phyloP scores from a whole-genome alignment of 768 basidiomycete species.

The Amanita inopinata region DNA sequence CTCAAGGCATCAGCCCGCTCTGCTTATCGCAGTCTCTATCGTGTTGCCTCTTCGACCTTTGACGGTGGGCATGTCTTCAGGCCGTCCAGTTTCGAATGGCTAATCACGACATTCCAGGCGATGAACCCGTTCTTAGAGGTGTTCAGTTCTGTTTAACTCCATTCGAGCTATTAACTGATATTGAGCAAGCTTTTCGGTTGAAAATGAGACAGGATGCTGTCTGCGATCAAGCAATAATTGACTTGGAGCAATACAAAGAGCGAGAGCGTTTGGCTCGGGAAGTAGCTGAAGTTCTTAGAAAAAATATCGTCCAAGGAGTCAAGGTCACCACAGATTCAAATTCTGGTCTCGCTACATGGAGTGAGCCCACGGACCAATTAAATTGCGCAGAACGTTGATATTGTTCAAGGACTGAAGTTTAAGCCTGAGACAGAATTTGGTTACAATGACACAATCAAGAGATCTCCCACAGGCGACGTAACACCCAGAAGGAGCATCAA shows the following conservation, averaged over 20 bases:
- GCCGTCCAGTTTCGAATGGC: not conserved
- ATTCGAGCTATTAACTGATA: slow-evolving; percentile 1
- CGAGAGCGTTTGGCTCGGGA: slow-evolving; percentile 56
- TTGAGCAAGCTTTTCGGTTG: slow-evolving; percentile 49
- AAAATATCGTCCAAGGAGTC: slow-evolving; percentile 79
- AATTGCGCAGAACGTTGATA: not conserved
- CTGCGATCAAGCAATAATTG: slow-evolving; percentile 28
- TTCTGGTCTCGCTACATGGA: slow-evolving; percentile 41
- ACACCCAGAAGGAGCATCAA: slow-evolving; percentile 32
- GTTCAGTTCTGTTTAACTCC: not conserved
- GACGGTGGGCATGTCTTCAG: slow-evolving; percentile 29
- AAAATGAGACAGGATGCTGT: slow-evolving; percentile 59
- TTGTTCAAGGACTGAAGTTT: slow-evolving; percentile 50
- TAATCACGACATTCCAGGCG: slow-evolving; percentile 30
- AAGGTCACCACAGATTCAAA: slow-evolving; percentile 27
- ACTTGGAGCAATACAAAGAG: slow-evolving; percentile 39
- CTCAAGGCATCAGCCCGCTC: slow-evolving; percentile 61
- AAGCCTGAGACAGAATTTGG: slow-evolving; percentile 82
- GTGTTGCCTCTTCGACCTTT: slow-evolving; percentile 62
- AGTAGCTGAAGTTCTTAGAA: slow-evolving; percentile 61
- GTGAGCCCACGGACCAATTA: slow-evolving; percentile 26
- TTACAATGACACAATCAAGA: slow-evolving; percentile 72
- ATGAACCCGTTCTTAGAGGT: slow-evolving; percentile 49
- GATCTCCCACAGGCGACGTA: slow-evolving; percentile 32
- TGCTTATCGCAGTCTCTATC: slow-evolving; percentile 63